Evolutionary conservation across 768 basidiomycete species (phyloP), one percentile per base, ranked within the genome.

Genomic region (Collybia nuda): DNA sequence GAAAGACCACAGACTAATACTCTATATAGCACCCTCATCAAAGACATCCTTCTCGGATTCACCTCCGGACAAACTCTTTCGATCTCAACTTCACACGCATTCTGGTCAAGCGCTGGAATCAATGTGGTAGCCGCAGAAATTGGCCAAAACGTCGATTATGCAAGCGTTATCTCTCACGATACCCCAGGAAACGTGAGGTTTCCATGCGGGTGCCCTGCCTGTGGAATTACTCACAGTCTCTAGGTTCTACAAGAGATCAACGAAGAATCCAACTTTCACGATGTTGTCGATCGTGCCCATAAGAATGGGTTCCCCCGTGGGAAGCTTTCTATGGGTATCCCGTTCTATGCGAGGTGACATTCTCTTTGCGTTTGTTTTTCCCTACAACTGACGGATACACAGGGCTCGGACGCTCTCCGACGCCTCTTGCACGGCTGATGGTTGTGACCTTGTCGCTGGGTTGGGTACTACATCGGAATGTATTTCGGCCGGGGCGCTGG

Each of bases 61-160:
- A 32, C 32, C 9, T 32, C 32, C 32, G 32, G 32, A 32, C 9
- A 14, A 2, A 24, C 32, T 14, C 48, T 55, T 6, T 51, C 53
- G 1, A n/a, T 55, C 22, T 55, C 53, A 19, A 55, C 53, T 5
- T 50, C 53, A 2, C 21, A n/a, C n/a, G 44, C 38, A 12, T 55
- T 55, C 38, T 55, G 53, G 53, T 40, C 40, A 19, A 43, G 50
- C 14, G 42, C 53, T n/a, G 53, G 53, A 11, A 39, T 55, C 22
- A 55, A 55, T 32, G 51, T 38, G 18, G 53, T 54, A 7, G 37
- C 46, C 9, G 21, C 19, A 17, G 46, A 28, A 21, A 47, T 47
- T 9, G 28, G 36, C 5, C 23, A 28, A 3, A 18, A 36, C 12
- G 29, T 36, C 1, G 24, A 40, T 17, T 41, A 32, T 29, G 37